Percentiles rank a stretch among this genome's conserved stretches.
Conservation (phyloP, 2,329 filamentous ascomycete genomes). For the Dactylellina sp. region DNA sequence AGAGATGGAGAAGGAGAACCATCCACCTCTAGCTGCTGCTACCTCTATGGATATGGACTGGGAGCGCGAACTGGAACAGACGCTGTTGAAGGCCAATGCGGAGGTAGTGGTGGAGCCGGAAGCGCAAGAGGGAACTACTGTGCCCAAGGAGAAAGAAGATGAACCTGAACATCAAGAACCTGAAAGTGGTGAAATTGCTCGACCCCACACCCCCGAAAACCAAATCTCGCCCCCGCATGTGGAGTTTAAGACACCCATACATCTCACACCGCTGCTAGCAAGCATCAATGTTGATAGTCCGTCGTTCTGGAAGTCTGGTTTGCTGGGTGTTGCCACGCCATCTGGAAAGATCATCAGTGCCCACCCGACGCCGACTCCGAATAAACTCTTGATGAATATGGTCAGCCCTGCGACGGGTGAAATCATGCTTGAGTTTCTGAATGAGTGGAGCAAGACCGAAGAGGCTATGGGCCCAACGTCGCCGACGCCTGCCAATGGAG, state of each 20-base stretch:
- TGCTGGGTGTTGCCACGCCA: conserved; percentile 51
- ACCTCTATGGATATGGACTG: conserved; percentile 64
- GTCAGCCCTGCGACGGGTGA: conserved; percentile 49
- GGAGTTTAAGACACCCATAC: conserved; percentile 54
- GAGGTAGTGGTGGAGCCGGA: conserved; percentile 62
- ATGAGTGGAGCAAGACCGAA: conserved; percentile 54
- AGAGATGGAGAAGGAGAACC: conserved; percentile 64
- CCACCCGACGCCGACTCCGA: conserved; percentile 48
- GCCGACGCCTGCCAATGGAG: conserved; percentile 59
- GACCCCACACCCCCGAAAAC: conserved; percentile 40
- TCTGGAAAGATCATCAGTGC: conserved; percentile 46
- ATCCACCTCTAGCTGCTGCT: conserved; percentile 66
- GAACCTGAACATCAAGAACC: conserved; percentile 16
- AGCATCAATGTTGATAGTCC: conserved; percentile 55
- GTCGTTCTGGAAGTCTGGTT: conserved; percentile 52
- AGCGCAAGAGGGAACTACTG: conserved; percentile 8
- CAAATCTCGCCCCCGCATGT: conserved; percentile 35
- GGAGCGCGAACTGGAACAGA: conserved; percentile 66
- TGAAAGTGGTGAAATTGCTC: conserved; percentile 21
- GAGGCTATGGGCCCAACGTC: conserved; percentile 60
- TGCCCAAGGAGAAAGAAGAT: neutral
- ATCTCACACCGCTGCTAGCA: conserved; percentile 50
- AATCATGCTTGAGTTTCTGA: conserved; percentile 54
- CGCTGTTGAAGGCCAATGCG: conserved; percentile 70
- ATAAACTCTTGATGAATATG: conserved; percentile 43